These are phyloP conservation scores for Leccinum aurantiacum DNA, from an alignment of 768 basidiomycete species.

Conservation along the genomic window DNA sequence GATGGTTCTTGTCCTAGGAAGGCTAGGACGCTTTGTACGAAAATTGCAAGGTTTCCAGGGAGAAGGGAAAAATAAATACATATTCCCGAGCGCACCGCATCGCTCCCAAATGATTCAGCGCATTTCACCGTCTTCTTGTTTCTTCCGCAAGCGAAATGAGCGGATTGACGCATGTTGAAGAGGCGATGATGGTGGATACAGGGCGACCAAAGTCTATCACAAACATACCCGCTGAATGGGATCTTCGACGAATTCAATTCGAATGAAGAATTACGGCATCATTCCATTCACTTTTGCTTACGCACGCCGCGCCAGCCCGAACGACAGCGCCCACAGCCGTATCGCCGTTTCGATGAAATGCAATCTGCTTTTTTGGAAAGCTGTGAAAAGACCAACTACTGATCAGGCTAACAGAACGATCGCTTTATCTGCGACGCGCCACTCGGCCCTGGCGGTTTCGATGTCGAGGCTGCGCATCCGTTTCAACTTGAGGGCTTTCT, in stretches of 20 bases:
- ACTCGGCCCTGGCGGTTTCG: constrained; percentile 63
- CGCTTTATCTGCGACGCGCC: constrained; percentile 55
- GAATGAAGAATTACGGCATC: constrained; percentile 4
- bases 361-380: constrained; percentile 1
- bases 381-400: constrained; percentile 3
- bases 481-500: constrained; percentile 50
- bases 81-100: neutral
- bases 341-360: constrained; percentile 7
- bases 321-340: neutral
- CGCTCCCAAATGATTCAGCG: neutral
- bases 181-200: neutral
- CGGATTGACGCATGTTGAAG: neutral
- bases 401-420: constrained; percentile 46
- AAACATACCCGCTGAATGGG: neutral
- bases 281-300: constrained; percentile 1
- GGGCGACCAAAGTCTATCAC: neutral
- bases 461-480: constrained; percentile 59
- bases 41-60: neutral
- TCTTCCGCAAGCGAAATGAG: neutral
- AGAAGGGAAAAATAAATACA: neutral
- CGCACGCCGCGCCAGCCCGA: neutral
- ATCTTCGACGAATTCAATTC: neutral
- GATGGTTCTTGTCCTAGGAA: neutral
- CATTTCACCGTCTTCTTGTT: neutral
- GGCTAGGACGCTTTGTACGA: neutral